Evolutionary conservation across 2,329 filamentous ascomycete genomes (phyloP), one percentile per base, ranked within the genome.

Genomic region (Coleophoma crateriformis): DNA sequence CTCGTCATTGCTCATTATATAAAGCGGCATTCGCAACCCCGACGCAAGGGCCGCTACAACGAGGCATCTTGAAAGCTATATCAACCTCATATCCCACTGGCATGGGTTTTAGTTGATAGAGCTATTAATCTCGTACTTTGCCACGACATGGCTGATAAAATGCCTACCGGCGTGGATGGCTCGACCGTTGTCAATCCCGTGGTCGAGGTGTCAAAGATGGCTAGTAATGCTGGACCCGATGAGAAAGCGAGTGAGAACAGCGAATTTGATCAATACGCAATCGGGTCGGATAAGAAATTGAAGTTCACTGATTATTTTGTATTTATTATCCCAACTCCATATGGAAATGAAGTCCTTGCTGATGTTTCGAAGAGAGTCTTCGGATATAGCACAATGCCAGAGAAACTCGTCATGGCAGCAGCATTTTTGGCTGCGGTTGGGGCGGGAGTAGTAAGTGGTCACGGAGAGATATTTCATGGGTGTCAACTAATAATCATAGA

Each of bases 401-500:
- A 64, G 44, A 59, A 45, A 45, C 17, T 61, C 12, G 20, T 63
- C 6, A 34, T 64, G 14, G 50, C 3, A 3, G 20, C 53, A 32
- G 60, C 61, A 22, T 37, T 45, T 4, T 12, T 59, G 7, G 57
- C 50, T 19, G 41, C 62, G 6, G 58, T 62, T 15, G 61, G 58
- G 7, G 55, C 52, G 38, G 61, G 61, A 22, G 47, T 55, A 33
- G 60, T 61, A 58, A 44, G 57, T 53, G 20, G 7, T 12, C 17
- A 13, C n/a, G 27, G 8, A 27, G 13, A 41, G n/a, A 19, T 20
- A 20, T 15, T 42, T 15, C 3, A n/a, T 32, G 27, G 11, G 14
- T 34, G 22, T 20, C 41, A 7, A 3, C 10, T 34, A 27, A 35
- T 15, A 3, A 13, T 47, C 33, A 27, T 49, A 72, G 68, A 82